Conservation (phyloP, 352 stramenopile species). For the Aphanomyces stellatus region DNA sequence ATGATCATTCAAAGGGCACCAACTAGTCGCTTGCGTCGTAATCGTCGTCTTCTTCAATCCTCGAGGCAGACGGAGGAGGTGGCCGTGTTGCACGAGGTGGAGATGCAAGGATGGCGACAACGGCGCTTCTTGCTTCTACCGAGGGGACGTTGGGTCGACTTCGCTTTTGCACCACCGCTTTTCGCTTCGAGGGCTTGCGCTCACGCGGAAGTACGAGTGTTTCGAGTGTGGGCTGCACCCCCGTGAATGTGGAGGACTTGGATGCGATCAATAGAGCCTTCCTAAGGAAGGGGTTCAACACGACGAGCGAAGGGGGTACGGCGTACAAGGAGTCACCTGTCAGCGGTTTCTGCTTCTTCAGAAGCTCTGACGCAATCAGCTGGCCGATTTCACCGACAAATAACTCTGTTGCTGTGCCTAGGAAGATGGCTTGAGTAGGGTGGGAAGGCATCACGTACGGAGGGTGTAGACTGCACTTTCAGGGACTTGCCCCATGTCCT, state of each 20-base stretch:
- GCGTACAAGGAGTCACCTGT: not conserved
- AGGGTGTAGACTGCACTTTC: not conserved
- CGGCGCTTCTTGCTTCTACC: too few relatives aligned
- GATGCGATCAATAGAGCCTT: not conserved
- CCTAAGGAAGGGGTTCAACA: too few relatives aligned
- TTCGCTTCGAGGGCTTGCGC: not conserved
- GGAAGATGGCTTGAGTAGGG: not conserved
- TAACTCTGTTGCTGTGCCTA: not conserved
- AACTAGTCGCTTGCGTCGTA: slow-evolving; percentile 75
- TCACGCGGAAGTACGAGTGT: not conserved
- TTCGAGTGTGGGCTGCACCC: not conserved
- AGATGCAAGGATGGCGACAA: not conserved
- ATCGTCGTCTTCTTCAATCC: slow-evolving; percentile 56
- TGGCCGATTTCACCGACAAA: not conserved
- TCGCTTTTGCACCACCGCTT: too few relatives aligned
- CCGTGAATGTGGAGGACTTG: not conserved
- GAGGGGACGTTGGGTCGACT: too few relatives aligned
- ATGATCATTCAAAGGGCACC: too few relatives aligned
- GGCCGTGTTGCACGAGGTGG: not conserved
- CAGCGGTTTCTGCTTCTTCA: not conserved
- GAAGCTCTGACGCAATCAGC: not conserved
- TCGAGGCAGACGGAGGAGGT: not conserved
- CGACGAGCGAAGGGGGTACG: not conserved
- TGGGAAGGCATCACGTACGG: not conserved
- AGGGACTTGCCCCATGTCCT: not conserved